Evolutionary conservation across 768 basidiomycete genomes (phyloP), one percentile per base, ranked within the genome.

Genomic region (Rubroboletus satanas): DNA sequence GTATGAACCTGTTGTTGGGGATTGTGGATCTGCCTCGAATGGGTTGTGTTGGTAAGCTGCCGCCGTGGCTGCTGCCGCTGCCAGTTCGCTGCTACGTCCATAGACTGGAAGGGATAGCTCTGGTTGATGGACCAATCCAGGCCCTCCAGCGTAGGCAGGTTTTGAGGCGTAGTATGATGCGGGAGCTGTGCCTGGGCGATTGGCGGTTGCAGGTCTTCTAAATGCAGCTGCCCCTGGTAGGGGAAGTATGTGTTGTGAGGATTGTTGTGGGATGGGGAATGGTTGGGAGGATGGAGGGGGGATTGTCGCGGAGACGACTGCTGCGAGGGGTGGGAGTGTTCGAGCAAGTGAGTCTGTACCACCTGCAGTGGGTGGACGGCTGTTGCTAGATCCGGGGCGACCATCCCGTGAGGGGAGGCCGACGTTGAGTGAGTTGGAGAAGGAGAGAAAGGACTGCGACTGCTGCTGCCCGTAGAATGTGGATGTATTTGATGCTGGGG

Each of bases 241-340:
- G 76, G 82, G 76, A 77, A 83, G 76, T 76, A 82, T 57, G 74
- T 75, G 73, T 60, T 74, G 75, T 68, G 71, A 54, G 60, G 79
- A 76, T 70, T 75, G 73, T 70, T 66, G 64, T 66, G 73, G 65
- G 69, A 68, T 43, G 72, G 74, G 67, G 65, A 68, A 69, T 57
- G 70, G 66, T 56, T 71, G 69, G 70, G 72, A 49, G 70, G 75
- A 62, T 74, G 75, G 64, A 67, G 73, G 63, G 75, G 77, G 62
- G 83, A 85, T 75, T 70, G 84, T 76, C 67, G 83, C 76, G 85
- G 85, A 78, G 86, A 89, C 79, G 84, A 88, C 78, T 73, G 83
- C 77, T 75, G 83, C 68, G 85, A 87, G 82, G 52, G 85, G 84
- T 60, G 85, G 85, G 83, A 87, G 84, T 45, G 81, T 76, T 77